Conservation (phyloP, 2,329 filamentous ascomycete genomes). For the Venturia carpophila region DNA sequence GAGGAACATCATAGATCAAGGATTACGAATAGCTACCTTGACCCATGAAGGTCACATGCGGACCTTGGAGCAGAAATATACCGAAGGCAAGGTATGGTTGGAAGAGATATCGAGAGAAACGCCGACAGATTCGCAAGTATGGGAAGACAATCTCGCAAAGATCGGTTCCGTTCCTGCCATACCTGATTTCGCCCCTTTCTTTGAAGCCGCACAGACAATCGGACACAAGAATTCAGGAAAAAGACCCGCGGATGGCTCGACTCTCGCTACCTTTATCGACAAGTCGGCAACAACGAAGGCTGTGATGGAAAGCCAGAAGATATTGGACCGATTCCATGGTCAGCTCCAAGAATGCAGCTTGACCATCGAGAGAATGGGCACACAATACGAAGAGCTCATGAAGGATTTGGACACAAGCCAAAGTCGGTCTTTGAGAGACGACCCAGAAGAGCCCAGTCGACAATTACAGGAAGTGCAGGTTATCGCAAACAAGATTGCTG, state of each 20-base stretch:
- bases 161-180: conserved; percentile 59
- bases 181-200: conserved; percentile 49
- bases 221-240: conserved; percentile 34
- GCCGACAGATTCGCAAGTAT: conserved; percentile 52
- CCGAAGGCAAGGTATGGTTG: conserved; percentile 64
- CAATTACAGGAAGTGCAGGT: conserved; percentile 79
- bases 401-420: conserved; percentile 39
- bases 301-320: conserved; percentile 55
- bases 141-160: conserved; percentile 61
- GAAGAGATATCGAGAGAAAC: conserved; percentile 61
- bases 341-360: conserved; percentile 37
- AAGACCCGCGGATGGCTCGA: conserved; percentile 53
- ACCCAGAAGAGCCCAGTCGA: conserved; percentile 56
- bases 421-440: conserved; percentile 47
- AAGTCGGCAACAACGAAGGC: conserved; percentile 64
- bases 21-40: conserved; percentile 73
- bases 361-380: conserved; percentile 35
- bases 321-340: conserved; percentile 57
- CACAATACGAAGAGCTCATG: conserved; percentile 39
- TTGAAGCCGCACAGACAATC: conserved; percentile 36
- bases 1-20: conserved; percentile 68
- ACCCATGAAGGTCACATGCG: conserved; percentile 74
- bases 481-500: conserved; percentile 75
- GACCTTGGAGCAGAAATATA: conserved; percentile 62
- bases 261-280: conserved; percentile 52